Percentiles rank a stretch among this genome's conserved stretches.
phyloP scores from a whole-genome alignment of 140 eudicot species.

The Anethum foeniculum region DNA sequence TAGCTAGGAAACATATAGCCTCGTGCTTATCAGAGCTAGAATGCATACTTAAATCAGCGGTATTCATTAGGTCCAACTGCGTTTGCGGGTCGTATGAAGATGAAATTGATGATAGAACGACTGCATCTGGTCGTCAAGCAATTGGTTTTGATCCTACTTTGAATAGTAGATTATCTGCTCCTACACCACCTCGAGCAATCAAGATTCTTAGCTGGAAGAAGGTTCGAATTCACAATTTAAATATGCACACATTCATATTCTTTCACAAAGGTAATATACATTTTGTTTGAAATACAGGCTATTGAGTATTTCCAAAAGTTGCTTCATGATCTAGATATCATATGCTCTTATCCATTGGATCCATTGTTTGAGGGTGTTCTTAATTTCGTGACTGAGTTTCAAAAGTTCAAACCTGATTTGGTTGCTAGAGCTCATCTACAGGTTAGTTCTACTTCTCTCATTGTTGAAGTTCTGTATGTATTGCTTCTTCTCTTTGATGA shows the following conservation, averaged over 20 bases:
- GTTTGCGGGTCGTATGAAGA: conserved; percentile 33
- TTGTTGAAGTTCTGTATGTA: not conserved
- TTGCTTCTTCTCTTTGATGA: not conserved
- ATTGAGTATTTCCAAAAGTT: conserved; percentile 78
- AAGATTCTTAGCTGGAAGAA: conserved; percentile 72
- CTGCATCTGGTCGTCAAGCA: conserved; percentile 97
- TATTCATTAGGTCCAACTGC: conserved; percentile 41
- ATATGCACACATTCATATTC: not conserved
- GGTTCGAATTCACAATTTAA: conserved; percentile 30
- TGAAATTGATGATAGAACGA: conserved; percentile 47
- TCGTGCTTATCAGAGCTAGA: conserved; percentile 69
- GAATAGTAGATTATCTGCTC: conserved; percentile 86
- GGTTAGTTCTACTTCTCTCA: conserved; percentile 24
- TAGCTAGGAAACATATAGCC: conserved; percentile 79
- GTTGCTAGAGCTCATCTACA: conserved; percentile 92
- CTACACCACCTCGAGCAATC: conserved; percentile 95
- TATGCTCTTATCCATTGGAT: conserved; percentile 70
- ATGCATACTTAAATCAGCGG: conserved; percentile 56
- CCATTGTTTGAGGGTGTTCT: conserved; percentile 53
- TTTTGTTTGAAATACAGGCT: conserved; percentile 45
- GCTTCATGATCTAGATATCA: conserved; percentile 69
- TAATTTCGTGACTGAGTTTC: conserved; percentile 69
- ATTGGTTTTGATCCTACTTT: conserved; percentile 86
- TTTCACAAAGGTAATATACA: not conserved
- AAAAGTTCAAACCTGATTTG: conserved; percentile 79